Evolutionary conservation across 2,329 filamentous ascomycete species (phyloP).

Genomic region (Paracorniculantispora psalliotae): DNA sequence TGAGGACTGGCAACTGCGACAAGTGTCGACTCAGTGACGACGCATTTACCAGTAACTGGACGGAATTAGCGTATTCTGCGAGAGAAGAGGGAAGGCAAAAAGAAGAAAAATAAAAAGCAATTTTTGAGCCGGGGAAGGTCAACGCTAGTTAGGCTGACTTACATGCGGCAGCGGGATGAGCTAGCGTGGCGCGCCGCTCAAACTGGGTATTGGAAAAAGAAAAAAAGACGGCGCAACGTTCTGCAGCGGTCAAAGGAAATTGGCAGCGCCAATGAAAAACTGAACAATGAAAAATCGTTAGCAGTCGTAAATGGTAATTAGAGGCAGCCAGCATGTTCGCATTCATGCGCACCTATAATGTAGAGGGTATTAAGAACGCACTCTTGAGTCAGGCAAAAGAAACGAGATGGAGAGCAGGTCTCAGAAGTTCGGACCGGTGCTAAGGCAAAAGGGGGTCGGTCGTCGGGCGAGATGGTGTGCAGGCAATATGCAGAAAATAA

Average conservation of each 20-base stretch:
- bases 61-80: neutral
- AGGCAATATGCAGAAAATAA: neutral
- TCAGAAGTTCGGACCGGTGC: conserved; percentile 1
- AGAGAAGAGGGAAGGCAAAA: conserved; percentile 12
- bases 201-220: neutral
- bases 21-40: conserved; percentile 2
- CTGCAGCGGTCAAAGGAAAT: neutral
- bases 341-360: neutral
- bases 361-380: neutral
- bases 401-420: neutral
- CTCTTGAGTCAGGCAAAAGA: conserved; percentile 1
- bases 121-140: neutral
- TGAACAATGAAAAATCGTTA: neutral
- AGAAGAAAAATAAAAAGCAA: conserved; percentile 10
- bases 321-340: neutral
- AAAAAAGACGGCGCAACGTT: neutral
- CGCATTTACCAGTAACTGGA: conserved; percentile 11
- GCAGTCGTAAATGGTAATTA: neutral
- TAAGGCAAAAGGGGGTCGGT: neutral
- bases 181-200: neutral
- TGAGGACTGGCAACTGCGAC: conserved; percentile 12
- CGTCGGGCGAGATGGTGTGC: neutral
- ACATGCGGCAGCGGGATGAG: neutral
- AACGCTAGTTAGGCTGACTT: neutral
- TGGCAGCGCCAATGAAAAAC: too few species aligned